Evolutionary conservation across 83 land plant species (phyloP), one percentile per base, ranked within the genome.

Genomic region (Diphasiastrum complanatum): DNA sequence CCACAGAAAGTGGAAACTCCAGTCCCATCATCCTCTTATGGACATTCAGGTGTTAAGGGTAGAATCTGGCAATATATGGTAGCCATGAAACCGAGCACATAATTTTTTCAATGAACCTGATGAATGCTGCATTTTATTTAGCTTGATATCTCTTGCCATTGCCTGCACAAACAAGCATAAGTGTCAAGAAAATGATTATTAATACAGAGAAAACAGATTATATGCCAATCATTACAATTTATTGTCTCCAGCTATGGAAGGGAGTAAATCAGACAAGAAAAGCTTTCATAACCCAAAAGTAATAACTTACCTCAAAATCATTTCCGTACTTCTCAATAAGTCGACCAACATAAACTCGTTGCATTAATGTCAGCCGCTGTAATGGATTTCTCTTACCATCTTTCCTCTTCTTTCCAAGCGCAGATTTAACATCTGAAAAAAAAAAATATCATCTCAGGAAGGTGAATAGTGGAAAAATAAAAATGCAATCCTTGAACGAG

Each of bases 101-200:
- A 93, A 63, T 56, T 81, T 86, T 78, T 80, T 67, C 28, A 89
- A 76, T 10, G 77, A 75, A 23, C 81, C 96, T 22, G 74, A 78
- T 19, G 99, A 75, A 65, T 93, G 99, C 75, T 93, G 96, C 96
- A 93, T 85, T n/a, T 77, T 34, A 63, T 93, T 93, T 50, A 93
- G 73, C 60, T 85, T 93, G 31, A 72, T 73, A 69, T 93, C 98
- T 79, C 64, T 79, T 61, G 92, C 81, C 98, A 93, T 93, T 10
- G 78, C 79, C 98, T 93, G 87, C 78, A 73, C 12, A 30, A 64
- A 28, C 20, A 28, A 36, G 48, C 28, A n/a, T 16, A 10, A 46
- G 36, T 8, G n/a, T 41, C 18, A 33, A 54, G 35, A 1, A 24
- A 62, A 40, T 40, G 43, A 8, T 8, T 40, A 40, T 40, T 40